Conservation (phyloP, 2,329 filamentous ascomycete species). For the Fusarium xyrophilum region DNA sequence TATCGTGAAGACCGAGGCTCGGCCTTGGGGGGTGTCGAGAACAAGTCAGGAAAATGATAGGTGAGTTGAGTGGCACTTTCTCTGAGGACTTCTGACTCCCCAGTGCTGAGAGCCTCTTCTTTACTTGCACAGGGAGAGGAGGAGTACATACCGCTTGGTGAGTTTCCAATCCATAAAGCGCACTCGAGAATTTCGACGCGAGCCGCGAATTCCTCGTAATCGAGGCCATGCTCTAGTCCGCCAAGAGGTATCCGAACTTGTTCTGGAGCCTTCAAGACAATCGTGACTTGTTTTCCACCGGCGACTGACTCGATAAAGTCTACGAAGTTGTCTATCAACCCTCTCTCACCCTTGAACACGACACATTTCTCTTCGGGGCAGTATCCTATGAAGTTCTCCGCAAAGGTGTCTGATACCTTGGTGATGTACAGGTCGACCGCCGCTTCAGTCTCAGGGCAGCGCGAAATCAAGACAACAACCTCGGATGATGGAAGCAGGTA, state of each 20-base stretch:
- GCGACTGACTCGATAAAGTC: slow-evolving; percentile 21
- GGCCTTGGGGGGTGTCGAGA: too few relatives aligned
- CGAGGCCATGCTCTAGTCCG: slow-evolving; percentile 32
- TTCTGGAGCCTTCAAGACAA: slow-evolving; percentile 23
- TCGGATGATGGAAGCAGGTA: slow-evolving; percentile 25
- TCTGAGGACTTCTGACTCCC: neutral
- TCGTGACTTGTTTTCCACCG: neutral
- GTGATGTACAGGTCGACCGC: slow-evolving; percentile 17
- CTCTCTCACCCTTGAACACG: slow-evolving; percentile 35
- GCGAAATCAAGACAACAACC: slow-evolving; percentile 11
- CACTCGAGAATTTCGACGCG: slow-evolving; percentile 41
- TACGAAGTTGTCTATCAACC: slow-evolving; percentile 30
- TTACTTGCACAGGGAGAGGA: neutral
- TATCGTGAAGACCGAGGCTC: neutral
- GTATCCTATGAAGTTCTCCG: slow-evolving; percentile 39
- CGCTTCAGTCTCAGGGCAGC: slow-evolving; percentile 4
- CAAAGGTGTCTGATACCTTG: slow-evolving; percentile 18
- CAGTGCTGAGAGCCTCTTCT: neutral
- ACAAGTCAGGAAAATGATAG: too few relatives aligned
- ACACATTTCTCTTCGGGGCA: slow-evolving; percentile 24
- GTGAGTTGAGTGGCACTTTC: neutral
- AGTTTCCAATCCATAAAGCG: slow-evolving; percentile 32
- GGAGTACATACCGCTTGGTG: slow-evolving; percentile 12
- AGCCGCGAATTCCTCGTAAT: slow-evolving; percentile 33
- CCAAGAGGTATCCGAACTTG: slow-evolving; percentile 28